A percentile compares a stretch with the other conserved stretches of the same genome.
phyloP scores from a whole-genome alignment of 2,329 filamentous ascomycete genomes.

The Lachnellula hyalina region DNA sequence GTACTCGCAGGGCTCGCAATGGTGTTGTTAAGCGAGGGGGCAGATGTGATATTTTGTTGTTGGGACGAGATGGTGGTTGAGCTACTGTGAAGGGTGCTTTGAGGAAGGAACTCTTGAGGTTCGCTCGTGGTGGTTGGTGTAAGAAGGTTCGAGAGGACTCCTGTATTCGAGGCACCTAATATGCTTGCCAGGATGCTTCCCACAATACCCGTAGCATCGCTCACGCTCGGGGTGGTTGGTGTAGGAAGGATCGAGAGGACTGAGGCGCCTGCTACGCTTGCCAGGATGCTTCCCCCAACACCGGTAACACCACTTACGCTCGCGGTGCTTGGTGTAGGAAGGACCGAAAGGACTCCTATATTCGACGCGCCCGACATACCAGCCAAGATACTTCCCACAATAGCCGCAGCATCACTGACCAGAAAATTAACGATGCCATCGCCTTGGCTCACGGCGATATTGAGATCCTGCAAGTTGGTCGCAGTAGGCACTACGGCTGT shows the following conservation, averaged over 20 bases:
- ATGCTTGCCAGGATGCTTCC: slow-evolving; percentile 10
- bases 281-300: slow-evolving; percentile 12
- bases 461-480: slow-evolving; percentile 1
- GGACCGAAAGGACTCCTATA: slow-evolving; percentile 7
- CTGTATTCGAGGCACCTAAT: slow-evolving; percentile 10
- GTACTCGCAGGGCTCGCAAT: neutral
- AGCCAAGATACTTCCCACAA: slow-evolving; percentile 14
- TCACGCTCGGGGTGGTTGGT: neutral
- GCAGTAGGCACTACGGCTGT: neutral
- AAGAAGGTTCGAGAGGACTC: slow-evolving; percentile 3
- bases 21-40: neutral
- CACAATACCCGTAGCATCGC: slow-evolving; percentile 11
- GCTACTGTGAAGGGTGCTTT: neutral
- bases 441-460: slow-evolving; percentile 7
- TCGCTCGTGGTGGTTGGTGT: neutral
- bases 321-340: neutral
- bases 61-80: neutral
- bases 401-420: slow-evolving; percentile 9
- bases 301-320: slow-evolving; percentile 10
- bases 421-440: slow-evolving; percentile 8
- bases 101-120: slow-evolving; percentile 2
- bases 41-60: slow-evolving; percentile 4
- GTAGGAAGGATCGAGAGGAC: slow-evolving; percentile 2
- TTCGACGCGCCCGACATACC: slow-evolving; percentile 6
- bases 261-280: slow-evolving; percentile 3